These are phyloP conservation scores for Colletotrichum falcatum DNA, from an alignment of 2,329 filamentous ascomycete genomes.

Conservation along the genomic window DNA sequence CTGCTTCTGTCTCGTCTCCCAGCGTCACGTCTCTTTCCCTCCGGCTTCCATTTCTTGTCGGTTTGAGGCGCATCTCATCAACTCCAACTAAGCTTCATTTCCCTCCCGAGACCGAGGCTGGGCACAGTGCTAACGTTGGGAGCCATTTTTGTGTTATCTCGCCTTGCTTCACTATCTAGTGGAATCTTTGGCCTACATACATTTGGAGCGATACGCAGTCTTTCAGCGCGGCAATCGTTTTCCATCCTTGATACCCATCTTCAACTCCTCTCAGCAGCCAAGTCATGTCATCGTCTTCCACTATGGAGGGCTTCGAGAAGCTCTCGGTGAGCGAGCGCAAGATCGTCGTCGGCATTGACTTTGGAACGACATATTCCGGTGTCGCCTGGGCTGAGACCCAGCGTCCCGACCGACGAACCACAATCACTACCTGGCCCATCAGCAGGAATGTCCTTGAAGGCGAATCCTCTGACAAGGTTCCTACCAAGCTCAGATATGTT, in stretches of 20 bases:
- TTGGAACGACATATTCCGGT: conserved; percentile 68
- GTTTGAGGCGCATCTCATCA: neutral
- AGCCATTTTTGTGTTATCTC: neutral
- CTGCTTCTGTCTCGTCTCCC: neutral
- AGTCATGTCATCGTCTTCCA: neutral
- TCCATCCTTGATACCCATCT: neutral
- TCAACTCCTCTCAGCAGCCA: neutral
- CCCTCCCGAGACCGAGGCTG: neutral
- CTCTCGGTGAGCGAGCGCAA: conserved; percentile 52
- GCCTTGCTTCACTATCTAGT: neutral
- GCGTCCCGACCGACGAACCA: conserved; percentile 54
- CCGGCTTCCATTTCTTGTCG: neutral
- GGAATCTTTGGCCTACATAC: too few relatives aligned
- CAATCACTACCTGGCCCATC: conserved; percentile 60
- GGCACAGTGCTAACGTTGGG: neutral
- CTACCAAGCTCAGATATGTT: conserved; percentile 60
- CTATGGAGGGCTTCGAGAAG: conserved; percentile 52
- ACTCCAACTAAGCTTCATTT: neutral
- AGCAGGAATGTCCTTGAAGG: conserved; percentile 51
- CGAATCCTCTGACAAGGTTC: conserved; percentile 60
- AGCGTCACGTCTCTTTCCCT: too few relatives aligned
- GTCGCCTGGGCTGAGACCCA: conserved; percentile 64
- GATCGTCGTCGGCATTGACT: conserved; percentile 66
- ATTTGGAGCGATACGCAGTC: neutral
- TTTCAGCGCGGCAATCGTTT: neutral